These are phyloP conservation scores for Cyclostephanos tholiformis DNA, from an alignment of 108 stramenopile species.

Conservation along the genomic window DNA sequence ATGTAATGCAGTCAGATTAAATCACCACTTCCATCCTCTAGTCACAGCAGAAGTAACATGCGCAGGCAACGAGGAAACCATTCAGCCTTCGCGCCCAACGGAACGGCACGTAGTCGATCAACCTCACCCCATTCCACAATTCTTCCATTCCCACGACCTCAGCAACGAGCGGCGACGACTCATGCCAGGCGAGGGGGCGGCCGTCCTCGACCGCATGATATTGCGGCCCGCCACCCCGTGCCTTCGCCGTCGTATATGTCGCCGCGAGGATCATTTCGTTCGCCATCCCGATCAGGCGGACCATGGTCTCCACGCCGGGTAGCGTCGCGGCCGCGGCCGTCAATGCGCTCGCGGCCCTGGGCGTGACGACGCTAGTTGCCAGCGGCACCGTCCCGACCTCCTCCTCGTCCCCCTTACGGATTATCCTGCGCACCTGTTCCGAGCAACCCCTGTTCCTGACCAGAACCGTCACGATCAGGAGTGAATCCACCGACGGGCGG, in stretches of 20 bases:
- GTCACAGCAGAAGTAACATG: conserved; percentile 7
- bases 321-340: conserved; percentile 4
- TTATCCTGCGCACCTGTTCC: not conserved
- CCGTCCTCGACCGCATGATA: not conserved
- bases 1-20: no score
- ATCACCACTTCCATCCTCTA: not conserved
- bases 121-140: conserved; percentile 38
- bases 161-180: conserved; percentile 20
- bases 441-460: not conserved
- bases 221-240: not conserved
- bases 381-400: not conserved
- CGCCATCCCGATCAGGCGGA: conserved; percentile 1
- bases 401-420: not conserved
- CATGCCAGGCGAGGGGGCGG: not conserved
- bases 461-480: not conserved
- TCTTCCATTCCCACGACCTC: conserved; percentile 45
- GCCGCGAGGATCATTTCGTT: conserved; percentile 3
- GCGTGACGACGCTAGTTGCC: conserved; percentile 5
- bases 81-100: conserved; percentile 39
- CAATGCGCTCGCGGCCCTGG: conserved; percentile 10
- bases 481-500: conserved; percentile 2
- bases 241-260: not conserved
- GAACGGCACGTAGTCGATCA: conserved; percentile 22
- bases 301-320: not conserved
- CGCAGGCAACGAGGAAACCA: conserved; percentile 21